Evolutionary conservation across 768 basidiomycete species (phyloP).

Genomic region (Fibroporia radiculosa): DNA sequence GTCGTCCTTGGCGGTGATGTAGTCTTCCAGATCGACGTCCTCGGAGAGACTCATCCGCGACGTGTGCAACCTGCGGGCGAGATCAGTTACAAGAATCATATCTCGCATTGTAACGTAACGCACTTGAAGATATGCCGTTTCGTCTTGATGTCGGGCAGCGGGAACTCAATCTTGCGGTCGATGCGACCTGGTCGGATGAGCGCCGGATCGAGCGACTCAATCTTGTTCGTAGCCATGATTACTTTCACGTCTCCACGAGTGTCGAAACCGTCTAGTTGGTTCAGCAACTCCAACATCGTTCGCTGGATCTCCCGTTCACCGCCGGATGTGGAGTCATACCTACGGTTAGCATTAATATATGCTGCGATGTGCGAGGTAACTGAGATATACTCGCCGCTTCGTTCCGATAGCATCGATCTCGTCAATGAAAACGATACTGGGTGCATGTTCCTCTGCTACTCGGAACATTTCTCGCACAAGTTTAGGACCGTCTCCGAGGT

Average conservation of each 20-base stretch:
- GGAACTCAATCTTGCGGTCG: constrained; percentile 98
- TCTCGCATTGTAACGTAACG: constrained; percentile 10
- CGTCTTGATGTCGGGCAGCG: constrained; percentile 95
- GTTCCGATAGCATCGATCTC: constrained; percentile 99
- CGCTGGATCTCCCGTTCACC: constrained; percentile 99
- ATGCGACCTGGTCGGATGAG: constrained; percentile 98
- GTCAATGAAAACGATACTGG: constrained; percentile 98
- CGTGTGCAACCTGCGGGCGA: constrained; percentile 65
- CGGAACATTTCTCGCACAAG: constrained; percentile 96
- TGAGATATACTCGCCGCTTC: constrained; percentile 78
- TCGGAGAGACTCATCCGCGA: constrained; percentile 84
- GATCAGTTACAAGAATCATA: constrained; percentile 1
- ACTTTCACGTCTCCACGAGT: constrained; percentile 99
- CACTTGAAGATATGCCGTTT: constrained; percentile 98
- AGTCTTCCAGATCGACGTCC: constrained; percentile 94
- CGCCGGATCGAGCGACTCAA: constrained; percentile 95
- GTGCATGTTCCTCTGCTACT: constrained; percentile 95
- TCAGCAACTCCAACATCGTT: constrained; percentile 97
- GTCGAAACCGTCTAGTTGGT: constrained; percentile 99
- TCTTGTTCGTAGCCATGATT: constrained; percentile 99
- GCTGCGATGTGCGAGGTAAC: not conserved
- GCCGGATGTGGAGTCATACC: constrained; percentile 97
- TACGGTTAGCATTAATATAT: constrained; percentile 21
- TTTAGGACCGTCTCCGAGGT: constrained; percentile 97
- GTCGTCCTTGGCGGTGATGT: constrained; percentile 93